Evolutionary conservation across 1,139 yeast genomes (phyloP), one percentile per base, ranked within the genome.

Genomic region (Yamadazyma diddensiae): DNA sequence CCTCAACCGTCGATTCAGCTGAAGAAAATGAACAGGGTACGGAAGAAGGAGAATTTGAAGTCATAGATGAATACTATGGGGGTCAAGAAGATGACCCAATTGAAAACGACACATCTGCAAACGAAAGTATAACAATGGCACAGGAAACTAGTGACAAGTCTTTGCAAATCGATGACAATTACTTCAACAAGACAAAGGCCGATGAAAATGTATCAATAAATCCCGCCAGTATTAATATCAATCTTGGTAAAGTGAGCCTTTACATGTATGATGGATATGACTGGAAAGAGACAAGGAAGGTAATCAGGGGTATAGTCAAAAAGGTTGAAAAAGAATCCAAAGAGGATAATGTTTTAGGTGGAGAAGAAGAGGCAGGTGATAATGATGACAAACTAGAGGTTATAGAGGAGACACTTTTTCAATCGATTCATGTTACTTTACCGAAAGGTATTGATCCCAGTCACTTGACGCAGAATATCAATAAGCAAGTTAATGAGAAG

Each of bases 251-350:
- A 21, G 33, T 43, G 21, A 36, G 34, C 3, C 59, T 92, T 38
- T 78, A 73, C 37, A 58, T 92, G 24, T 79, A 76, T 52, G 98
- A 92, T 60, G 99, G 99, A 0, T 92, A 81, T 50, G 98, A 92
- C 52, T 88, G 97, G 95, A 74, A 74, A 36, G 77, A 77, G 30
- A 87, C 97, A 0, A 68, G 95, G 39, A 70, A 67, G 25, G 69
- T 78, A 0, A 81, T 92, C 17, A 64, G 70, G 15, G 73, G 70
- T 5, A 85, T 86, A 0, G 81, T 90, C 0, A 70, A 70, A 35
- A 59, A 73, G 21, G 76, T 84, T 10, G 86, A 82, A 44, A 62
- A 58, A 9, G 70, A 63, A 32, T 79, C 73, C 0, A 47, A 42
- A 9, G 65, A 61, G 38, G 41, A 38, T 20, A 20, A 30, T 21